Conservation (phyloP, 306 rosid species). For the Medicago truncatula region DNA sequence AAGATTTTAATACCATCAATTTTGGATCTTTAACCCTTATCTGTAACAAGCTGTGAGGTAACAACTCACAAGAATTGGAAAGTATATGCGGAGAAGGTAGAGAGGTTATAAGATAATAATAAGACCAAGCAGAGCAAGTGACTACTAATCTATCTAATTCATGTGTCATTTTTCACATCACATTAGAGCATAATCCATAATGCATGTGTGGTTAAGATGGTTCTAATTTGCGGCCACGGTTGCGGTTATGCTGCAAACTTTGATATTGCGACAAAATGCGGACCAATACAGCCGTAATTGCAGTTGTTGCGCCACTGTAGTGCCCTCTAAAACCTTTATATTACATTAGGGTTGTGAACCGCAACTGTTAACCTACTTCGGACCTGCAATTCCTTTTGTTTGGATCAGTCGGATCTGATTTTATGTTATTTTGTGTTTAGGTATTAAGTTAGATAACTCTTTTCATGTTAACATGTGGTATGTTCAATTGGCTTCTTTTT, state of each 20-base stretch:
- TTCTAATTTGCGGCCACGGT: not conserved
- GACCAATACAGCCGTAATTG: not conserved
- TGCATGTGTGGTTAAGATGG: not conserved
- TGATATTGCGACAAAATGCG: not conserved
- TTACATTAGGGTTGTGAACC: not conserved
- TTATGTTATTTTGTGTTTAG: not conserved
- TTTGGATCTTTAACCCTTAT: not conserved
- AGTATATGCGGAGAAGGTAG: not conserved
- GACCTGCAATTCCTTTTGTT: not conserved
- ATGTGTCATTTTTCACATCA: not conserved
- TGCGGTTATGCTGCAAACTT: not conserved
- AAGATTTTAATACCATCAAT: not conserved
- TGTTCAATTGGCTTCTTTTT: slow-evolving; percentile 4
- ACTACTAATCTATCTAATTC: not conserved
- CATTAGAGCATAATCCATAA: not conserved
- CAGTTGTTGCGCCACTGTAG: not conserved
- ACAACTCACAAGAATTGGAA: not conserved
- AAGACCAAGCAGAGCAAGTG: not conserved
- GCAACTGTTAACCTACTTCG: not conserved
- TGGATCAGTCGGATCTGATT: not conserved
- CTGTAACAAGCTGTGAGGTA: not conserved
- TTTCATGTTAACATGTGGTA: not conserved
- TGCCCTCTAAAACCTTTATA: not conserved
- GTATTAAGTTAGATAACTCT: not conserved
- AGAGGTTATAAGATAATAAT: not conserved